These are phyloP conservation scores for Candida oleophila DNA, from an alignment of 805 yeast genomes.

Conservation along the genomic window DNA sequence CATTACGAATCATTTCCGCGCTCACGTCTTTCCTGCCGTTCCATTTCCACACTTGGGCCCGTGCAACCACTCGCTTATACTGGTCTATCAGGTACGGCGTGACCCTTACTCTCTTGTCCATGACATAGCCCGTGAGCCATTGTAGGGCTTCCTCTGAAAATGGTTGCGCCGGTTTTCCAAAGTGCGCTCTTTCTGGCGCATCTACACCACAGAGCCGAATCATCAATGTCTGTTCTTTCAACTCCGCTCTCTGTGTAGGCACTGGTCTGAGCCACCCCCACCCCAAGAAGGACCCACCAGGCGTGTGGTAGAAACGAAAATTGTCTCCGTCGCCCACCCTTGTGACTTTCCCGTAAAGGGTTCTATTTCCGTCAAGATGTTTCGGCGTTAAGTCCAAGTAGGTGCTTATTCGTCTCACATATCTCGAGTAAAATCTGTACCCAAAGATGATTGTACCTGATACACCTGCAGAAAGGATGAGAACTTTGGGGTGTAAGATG, in stretches of 20 bases:
- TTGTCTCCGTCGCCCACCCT: conserved; percentile 96
- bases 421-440: conserved; percentile 31
- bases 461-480: conserved; percentile 36
- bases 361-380: conserved; percentile 26
- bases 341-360: conserved; percentile 67
- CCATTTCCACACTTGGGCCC: conserved; percentile 59
- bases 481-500: conserved; percentile 38
- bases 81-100: conserved; percentile 85
- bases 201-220: conserved; percentile 89
- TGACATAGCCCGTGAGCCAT: conserved; percentile 68
- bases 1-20: conserved; percentile 79
- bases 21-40: conserved; percentile 76
- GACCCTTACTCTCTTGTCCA: conserved; percentile 68
- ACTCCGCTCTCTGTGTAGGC: conserved; percentile 50
- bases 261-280: conserved; percentile 87
- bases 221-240: conserved; percentile 69
- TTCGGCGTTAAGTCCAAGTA: conserved; percentile 39
- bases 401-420: conserved; percentile 30
- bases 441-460: conserved; percentile 27
- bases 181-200: conserved; percentile 95
- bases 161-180: conserved; percentile 91
- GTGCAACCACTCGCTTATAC: conserved; percentile 83
- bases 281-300: conserved; percentile 84
- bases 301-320: conserved; percentile 88
- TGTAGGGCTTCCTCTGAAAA: conserved; percentile 76